These are phyloP conservation scores for Nemania sp. DNA, from an alignment of 2,329 filamentous ascomycete species.

Conservation along the genomic window DNA sequence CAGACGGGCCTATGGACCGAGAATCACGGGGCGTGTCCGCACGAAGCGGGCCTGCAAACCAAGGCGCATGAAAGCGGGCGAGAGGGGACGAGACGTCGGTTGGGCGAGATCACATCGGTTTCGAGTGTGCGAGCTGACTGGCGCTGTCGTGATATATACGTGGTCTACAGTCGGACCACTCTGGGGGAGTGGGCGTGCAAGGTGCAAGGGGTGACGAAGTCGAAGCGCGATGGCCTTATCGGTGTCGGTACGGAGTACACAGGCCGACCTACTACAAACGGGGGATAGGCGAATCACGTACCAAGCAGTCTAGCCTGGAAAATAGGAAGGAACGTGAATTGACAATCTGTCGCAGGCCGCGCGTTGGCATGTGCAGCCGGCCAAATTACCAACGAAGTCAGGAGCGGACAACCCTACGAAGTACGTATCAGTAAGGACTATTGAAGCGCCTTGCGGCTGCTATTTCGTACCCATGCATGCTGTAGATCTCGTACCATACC, in stretches of 20 bases:
- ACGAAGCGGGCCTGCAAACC: constrained; percentile 30
- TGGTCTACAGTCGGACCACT: too few relatives aligned
- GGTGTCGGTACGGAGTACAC: not conserved
- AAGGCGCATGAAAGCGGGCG: constrained; percentile 33
- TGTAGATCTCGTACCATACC: too few relatives aligned
- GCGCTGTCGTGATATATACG: too few relatives aligned
- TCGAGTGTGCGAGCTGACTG: too few relatives aligned
- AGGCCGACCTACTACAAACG: not conserved
- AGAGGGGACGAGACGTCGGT: constrained; percentile 13
- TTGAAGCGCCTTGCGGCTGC: too few relatives aligned
- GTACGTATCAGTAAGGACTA: too few relatives aligned
- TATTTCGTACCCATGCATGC: too few relatives aligned
- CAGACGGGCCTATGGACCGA: constrained; percentile 27
- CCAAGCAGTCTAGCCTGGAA: not conserved
- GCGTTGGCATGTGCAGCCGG: not conserved
- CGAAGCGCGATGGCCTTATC: constrained; percentile 16
- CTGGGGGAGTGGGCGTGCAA: too few relatives aligned
- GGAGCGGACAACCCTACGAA: too few relatives aligned
- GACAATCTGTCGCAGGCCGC: not conserved
- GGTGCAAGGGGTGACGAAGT: too few relatives aligned
- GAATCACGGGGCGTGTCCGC: constrained; percentile 31
- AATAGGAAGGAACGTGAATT: constrained; percentile 9
- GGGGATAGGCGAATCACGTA: constrained; percentile 4
- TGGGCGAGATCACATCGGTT: constrained; percentile 32
- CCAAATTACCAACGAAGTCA: too few relatives aligned